These are phyloP conservation scores for Parastagonospora nodorum DNA, from an alignment of 2,329 filamentous ascomycete genomes.

Conservation along the genomic window DNA sequence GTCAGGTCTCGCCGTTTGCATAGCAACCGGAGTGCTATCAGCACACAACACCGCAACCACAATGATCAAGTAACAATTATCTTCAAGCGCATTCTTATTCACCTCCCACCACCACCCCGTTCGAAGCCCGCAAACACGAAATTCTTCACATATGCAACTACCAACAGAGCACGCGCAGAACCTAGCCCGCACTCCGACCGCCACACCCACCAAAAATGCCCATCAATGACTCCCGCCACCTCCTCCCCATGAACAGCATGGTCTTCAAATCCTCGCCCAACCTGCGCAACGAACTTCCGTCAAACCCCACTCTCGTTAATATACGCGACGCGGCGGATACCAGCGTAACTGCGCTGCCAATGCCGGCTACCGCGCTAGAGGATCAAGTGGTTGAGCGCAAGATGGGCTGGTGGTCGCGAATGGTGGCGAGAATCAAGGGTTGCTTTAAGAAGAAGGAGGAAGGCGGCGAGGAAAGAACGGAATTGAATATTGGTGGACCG, in stretches of 20 bases:
- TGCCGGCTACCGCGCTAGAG: background rate
- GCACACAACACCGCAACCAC: background rate
- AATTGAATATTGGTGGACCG: slow-evolving; percentile 13
- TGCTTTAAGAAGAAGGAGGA: background rate
- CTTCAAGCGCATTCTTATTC: background rate
- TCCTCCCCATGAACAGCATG: slow-evolving; percentile 12
- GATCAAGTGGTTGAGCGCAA: background rate
- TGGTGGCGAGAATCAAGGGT: background rate
- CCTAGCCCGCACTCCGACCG: background rate
- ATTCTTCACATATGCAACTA: background rate
- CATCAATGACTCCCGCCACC: slow-evolving; percentile 10
- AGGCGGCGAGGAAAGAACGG: background rate
- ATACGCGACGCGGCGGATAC: slow-evolving; percentile 12
- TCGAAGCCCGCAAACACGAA: background rate
- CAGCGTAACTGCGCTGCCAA: slow-evolving; percentile 15
- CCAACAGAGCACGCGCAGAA: no score
- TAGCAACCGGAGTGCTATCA: background rate
- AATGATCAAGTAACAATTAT: background rate
- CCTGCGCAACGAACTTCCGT: background rate
- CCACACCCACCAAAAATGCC: background rate
- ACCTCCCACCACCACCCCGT: background rate
- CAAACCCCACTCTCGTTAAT: slow-evolving; percentile 7
- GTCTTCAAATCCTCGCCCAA: slow-evolving; percentile 4
- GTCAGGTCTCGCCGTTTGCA: background rate
- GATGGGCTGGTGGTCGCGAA: background rate